Base-by-base conservation (phyloP, 2,329 filamentous ascomycete species). In the Colletotrichum aenigma region DNA sequence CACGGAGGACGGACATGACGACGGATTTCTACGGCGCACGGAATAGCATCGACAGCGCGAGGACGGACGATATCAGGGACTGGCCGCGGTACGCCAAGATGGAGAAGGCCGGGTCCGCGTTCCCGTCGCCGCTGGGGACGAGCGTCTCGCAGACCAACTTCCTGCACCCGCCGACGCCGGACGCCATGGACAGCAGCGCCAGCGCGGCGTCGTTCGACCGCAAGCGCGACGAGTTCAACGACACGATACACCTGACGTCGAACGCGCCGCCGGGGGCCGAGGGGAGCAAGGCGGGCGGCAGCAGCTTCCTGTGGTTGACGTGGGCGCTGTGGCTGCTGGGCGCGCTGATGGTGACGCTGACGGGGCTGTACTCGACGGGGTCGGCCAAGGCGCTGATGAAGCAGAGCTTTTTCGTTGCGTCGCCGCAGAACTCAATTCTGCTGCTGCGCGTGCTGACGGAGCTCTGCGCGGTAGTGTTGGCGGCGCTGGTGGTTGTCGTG, bases 351-450 rank as follows among this genome's bases (percentile, higher is more conserved):
- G 32, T 73, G 64, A 64, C 65, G 34, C 26, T 75, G 43, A 75
- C 73, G 58, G 58, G 62, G 10, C 7, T 75, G 48, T 75, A 75
- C 43, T 75, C 73, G 73, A 65, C 73, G 6, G 70, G 73, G 16
- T 75, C 73, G 7, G 73, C 73, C n/a, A 75, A 69, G 43, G 70
- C 70, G 8, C 18, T 75, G 58, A 75, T 75, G 73, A 58, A 64
- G 43, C 58, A 65, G 64, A 56, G 48, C 13, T 75, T 75, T 36
- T 75, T 75, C 7, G 73, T 75, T 3, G 60, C 43, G 26, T 75
- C 73, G 43, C 34, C 70, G 12, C 58, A 52, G 15, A 75, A 75
- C 28, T 68, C 73, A 24, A 68, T 75, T 8, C 15, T 73, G 21
- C 24, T 75, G 6, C 64, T 75, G 43, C 73, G 73, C 21, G 43